Base-by-base conservation (phyloP, 1,284 basidiomycete genomes). In the Porodaedalea pini region DNA sequence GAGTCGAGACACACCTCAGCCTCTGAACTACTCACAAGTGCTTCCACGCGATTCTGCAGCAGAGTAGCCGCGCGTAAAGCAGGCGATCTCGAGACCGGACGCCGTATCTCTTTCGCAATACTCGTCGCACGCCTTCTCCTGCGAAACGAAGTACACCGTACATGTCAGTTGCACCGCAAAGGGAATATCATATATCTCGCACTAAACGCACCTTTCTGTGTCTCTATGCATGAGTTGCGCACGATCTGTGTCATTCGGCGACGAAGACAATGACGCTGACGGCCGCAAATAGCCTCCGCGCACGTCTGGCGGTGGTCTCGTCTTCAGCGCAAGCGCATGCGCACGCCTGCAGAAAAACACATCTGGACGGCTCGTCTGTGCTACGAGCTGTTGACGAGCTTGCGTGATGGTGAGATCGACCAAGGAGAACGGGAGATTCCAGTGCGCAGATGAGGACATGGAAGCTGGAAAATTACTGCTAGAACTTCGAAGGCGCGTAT, bases 1-100 rank as follows among this genome's bases (percentile, higher is more conserved):
- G n/a, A 32, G 11, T 7, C 7, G 8, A 21, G 8, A 40, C 45
- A 2, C 19, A 57, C 56, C 37, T 57, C 56, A 21, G 17, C 37
- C 1, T 40, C 17, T 13, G 56, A 37, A 4, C 21, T 48, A 2
- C 4, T 25, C n/a, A 57, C 34, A 11, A 57, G 49, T 1, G 44
- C 39, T n/a, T 57, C 50, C 4, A 57, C 48, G 10, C 41, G 56
- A 11, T 57, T 32, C 7, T 48, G 56, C 37, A 52, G 25, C 11
- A 25, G n/a, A 13, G 40, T 10, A n/a, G 45, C 45, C 4, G 45
- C 39, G 43, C 19, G 13, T 21, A 27, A 13, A n/a, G 48, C 27
- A 19, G 56, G 49, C 31, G 36, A n/a, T 17, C 36, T 31, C 5
- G 32, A 15, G 8, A 25, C 15, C 4, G 37, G 45, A 2, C 45